Conservation (phyloP, 768 basidiomycete species). For the Neoboletus brunneissimus region DNA sequence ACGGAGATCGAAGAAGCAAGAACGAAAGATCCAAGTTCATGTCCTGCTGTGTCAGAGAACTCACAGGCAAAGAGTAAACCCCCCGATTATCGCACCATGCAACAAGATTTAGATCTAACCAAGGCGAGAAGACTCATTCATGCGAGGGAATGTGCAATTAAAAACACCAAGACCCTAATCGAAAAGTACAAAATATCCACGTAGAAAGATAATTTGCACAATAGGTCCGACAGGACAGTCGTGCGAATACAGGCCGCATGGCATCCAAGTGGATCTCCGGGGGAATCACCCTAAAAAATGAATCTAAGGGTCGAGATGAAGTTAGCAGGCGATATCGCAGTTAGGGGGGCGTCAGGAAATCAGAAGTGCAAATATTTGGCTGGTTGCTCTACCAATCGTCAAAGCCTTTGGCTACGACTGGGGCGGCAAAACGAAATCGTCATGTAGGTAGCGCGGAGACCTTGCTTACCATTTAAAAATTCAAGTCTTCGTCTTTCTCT, state of each 20-base stretch:
- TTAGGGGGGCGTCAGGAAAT: slow-evolving; percentile 22
- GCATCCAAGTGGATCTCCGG: not conserved
- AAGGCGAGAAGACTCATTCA: slow-evolving; percentile 67
- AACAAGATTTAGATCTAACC: slow-evolving; percentile 46
- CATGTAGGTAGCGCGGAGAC: slow-evolving; percentile 22
- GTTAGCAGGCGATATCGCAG: slow-evolving; percentile 11
- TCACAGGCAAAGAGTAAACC: slow-evolving; percentile 22
- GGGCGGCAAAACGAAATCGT: slow-evolving; percentile 72
- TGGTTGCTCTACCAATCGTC: slow-evolving; percentile 66
- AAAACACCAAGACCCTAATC: slow-evolving; percentile 55
- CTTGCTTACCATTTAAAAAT: slow-evolving; percentile 28
- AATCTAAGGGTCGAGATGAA: not conserved
- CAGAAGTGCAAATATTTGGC: slow-evolving; percentile 70
- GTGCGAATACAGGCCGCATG: not conserved
- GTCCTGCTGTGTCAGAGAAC: not conserved
- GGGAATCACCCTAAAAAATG: not conserved
- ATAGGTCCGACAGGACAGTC: not conserved
- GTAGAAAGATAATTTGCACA: not conserved
- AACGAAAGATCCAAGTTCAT: not conserved
- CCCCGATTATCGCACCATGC: slow-evolving; percentile 46
- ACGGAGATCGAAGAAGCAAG: not conserved
- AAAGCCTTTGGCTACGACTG: slow-evolving; percentile 64
- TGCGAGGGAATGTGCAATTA: slow-evolving; percentile 68
- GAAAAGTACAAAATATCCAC: slow-evolving; percentile 33
- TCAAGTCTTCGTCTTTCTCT: not conserved